Percentiles rank a stretch among this genome's conserved stretches.
These are phyloP conservation scores for Bipolaris sorokiniana DNA, from an alignment of 2,329 filamentous ascomycete species.

Conservation along the genomic window DNA sequence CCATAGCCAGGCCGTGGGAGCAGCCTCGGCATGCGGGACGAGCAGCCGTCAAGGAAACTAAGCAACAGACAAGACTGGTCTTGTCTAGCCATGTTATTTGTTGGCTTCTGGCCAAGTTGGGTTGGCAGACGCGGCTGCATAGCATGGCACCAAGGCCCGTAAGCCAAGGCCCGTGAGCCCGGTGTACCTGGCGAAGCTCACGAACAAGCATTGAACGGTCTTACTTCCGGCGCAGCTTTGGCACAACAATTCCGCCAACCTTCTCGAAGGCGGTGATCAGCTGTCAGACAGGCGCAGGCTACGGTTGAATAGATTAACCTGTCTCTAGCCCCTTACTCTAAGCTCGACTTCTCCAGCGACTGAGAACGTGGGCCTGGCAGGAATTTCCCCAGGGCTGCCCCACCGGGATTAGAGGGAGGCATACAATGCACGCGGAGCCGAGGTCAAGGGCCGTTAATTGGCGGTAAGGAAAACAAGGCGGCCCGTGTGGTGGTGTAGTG, in stretches of 20 bases:
- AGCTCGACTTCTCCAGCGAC: slow-evolving; percentile 16
- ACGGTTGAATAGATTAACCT: slow-evolving; percentile 29
- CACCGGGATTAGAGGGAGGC: slow-evolving; percentile 1
- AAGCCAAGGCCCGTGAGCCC: slow-evolving; percentile 11
- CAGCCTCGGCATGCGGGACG: slow-evolving; percentile 18
- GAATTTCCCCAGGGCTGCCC: slow-evolving; percentile 6
- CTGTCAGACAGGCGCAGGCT: slow-evolving; percentile 10
- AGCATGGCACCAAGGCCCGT: slow-evolving; percentile 7
- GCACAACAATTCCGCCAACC: slow-evolving; percentile 9
- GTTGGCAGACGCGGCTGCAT: slow-evolving; percentile 1
- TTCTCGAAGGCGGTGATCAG: slow-evolving; percentile 20
- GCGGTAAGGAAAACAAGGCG: slow-evolving; percentile 10
- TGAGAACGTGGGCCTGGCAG: slow-evolving; percentile 11
- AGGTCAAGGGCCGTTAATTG: slow-evolving; percentile 13
- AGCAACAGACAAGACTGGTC: slow-evolving; percentile 11
- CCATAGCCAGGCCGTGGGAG: slow-evolving; percentile 12
- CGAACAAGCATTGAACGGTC: slow-evolving; percentile 8
- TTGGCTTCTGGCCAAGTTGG: slow-evolving; percentile 3
- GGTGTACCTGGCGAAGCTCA: slow-evolving; percentile 8
- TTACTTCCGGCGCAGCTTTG: slow-evolving; percentile 1
- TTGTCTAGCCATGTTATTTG: slow-evolving; percentile 2
- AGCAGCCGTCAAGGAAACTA: slow-evolving; percentile 11
- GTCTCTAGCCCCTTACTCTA: slow-evolving; percentile 23
- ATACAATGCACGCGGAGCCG: slow-evolving; percentile 6
- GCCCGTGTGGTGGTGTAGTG: background rate